These are phyloP conservation scores for Populus simonii DNA, from an alignment of 345 rosid genomes.

Conservation along the genomic window DNA sequence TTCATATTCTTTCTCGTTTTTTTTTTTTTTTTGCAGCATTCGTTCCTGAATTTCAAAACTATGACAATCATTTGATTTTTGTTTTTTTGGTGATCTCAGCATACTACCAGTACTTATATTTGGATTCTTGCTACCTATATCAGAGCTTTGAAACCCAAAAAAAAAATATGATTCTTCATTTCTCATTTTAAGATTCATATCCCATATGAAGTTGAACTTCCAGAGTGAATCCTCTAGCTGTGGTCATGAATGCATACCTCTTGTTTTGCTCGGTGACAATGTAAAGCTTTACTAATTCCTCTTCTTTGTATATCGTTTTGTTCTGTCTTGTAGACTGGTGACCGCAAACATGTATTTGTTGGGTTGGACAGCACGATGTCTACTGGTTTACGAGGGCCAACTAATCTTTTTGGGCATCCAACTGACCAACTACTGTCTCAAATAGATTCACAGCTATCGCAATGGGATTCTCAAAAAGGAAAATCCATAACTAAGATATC, in stretches of 20 bases:
- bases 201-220: neutral
- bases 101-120: neutral
- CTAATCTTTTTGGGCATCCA: conserved; percentile 94
- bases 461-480: conserved; percentile 59
- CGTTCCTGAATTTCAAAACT: neutral
- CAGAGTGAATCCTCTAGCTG: neutral
- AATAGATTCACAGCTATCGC: conserved; percentile 63
- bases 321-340: conserved; percentile 45
- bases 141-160: neutral
- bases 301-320: conserved; percentile 12
- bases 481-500: conserved; percentile 71
- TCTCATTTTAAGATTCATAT: neutral
- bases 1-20: neutral
- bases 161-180: neutral
- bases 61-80: neutral
- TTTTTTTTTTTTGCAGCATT: neutral
- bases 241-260: neutral
- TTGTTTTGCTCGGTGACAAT: neutral
- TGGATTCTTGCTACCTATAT: neutral
- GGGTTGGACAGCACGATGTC: conserved; percentile 81
- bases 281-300: conserved; percentile 4
- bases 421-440: conserved; percentile 63
- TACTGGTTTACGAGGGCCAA: conserved; percentile 87
- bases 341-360: conserved; percentile 68
- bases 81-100: neutral